Evolutionary conservation across 73 alveolate species (phyloP).

Genomic region (Paramecium biaurelia): DNA sequence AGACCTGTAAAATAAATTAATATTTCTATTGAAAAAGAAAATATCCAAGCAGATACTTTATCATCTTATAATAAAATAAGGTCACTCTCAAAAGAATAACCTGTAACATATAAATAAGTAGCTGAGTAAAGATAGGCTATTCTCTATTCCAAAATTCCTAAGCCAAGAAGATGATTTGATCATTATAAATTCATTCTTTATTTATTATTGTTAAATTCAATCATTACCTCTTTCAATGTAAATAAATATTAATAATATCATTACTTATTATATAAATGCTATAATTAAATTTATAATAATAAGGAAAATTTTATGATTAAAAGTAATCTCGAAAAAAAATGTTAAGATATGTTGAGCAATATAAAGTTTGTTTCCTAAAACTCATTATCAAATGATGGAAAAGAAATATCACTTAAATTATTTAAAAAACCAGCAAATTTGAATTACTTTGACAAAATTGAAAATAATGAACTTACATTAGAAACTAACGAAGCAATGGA

Average conservation of each 20-base stretch:
- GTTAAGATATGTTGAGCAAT: background rate
- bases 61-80: background rate
- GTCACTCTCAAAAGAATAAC: background rate
- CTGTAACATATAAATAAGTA: conserved; percentile 15
- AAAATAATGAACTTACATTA: background rate
- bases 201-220: background rate
- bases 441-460: background rate
- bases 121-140: conserved; percentile 27
- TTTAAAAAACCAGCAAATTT: background rate
- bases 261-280: background rate
- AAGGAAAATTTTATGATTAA: background rate
- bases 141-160: background rate
- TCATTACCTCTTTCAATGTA: too few species aligned
- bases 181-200: background rate
- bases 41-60: background rate
- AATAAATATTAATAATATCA: background rate
- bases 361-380: conserved; percentile 3
- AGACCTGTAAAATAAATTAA: conserved; percentile 29
- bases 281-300: background rate
- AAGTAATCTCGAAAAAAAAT: background rate
- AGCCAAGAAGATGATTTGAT: conserved; percentile 1
- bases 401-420: background rate
- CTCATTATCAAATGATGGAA: background rate
- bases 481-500: background rate
- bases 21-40: conserved; percentile 29